phyloP scores from a whole-genome alignment of 176 grass and related monocot species.

The Olyra latifolia region DNA sequence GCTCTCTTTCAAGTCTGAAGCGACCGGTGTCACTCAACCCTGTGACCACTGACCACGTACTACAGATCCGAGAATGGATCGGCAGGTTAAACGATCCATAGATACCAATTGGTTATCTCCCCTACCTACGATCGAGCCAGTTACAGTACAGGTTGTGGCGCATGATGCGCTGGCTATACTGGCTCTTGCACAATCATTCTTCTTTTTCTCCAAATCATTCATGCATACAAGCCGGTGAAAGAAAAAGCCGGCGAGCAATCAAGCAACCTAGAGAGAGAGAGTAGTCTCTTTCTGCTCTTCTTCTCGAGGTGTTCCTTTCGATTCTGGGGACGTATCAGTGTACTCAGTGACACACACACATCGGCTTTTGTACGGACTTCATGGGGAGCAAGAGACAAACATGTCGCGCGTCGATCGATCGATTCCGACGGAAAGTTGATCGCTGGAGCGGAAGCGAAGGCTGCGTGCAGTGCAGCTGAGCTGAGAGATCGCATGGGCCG shows the following conservation, averaged over 20 bases:
- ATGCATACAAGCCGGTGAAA: background rate
- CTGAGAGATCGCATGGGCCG: background rate
- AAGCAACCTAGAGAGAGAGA: background rate
- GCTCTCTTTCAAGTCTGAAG: background rate
- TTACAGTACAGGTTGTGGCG: slow-evolving; percentile 23
- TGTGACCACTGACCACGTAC: background rate
- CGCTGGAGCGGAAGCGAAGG: background rate
- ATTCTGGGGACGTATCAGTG: slow-evolving; percentile 1
- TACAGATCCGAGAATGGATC: background rate
- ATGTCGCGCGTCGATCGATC: background rate
- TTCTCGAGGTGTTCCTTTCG: background rate
- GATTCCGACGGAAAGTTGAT: background rate
- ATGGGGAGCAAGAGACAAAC: slow-evolving; percentile 3
- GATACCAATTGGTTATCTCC: background rate
- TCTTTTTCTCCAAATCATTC: slow-evolving; percentile 29
- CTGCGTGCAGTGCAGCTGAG: background rate
- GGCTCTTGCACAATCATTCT: slow-evolving; percentile 14
- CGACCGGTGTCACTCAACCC: background rate
- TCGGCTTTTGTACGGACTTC: slow-evolving; percentile 8
- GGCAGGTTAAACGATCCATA: background rate
- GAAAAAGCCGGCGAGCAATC: background rate
- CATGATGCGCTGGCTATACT: slow-evolving; percentile 22
- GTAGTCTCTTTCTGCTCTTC: background rate
- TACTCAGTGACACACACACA: background rate
- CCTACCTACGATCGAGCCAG: background rate